These are phyloP conservation scores for Cornus controversa DNA, from an alignment of 148 eudicot species.

Conservation along the genomic window DNA sequence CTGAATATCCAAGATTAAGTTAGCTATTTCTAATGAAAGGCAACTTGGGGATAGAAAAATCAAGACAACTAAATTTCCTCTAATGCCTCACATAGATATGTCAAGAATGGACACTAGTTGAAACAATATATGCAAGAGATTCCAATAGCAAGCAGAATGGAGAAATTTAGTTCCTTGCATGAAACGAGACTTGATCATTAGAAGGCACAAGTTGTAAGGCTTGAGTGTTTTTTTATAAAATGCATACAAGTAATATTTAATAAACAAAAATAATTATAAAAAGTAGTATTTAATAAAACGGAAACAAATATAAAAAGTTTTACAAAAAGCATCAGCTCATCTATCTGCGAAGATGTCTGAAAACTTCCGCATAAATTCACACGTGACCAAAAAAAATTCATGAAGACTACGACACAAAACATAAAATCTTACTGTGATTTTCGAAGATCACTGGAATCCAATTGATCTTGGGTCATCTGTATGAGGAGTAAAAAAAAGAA, in stretches of 20 bases:
- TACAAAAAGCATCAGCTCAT: no score
- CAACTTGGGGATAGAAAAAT: neutral
- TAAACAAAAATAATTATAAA: no score
- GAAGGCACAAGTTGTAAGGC: neutral
- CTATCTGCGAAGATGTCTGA: neutral
- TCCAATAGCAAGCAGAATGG: no score
- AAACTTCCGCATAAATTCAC: conserved; percentile 3
- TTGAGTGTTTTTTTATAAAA: neutral
- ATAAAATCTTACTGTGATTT: conserved; percentile 33
- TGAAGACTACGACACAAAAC: neutral
- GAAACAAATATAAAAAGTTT: neutral
- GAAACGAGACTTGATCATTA: no score
- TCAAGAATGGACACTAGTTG: no score
- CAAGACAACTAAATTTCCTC: neutral
- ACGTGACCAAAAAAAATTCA: neutral
- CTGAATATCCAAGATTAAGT: neutral
- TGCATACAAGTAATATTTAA: neutral
- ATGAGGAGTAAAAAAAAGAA: neutral
- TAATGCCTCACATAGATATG: no score
- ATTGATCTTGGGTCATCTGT: conserved; percentile 41
- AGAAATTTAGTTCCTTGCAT: no score
- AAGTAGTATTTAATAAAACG: neutral
- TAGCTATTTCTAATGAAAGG: neutral
- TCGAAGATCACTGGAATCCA: conserved; percentile 22
- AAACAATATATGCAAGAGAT: no score